Base-by-base conservation (phyloP, 352 stramenopile genomes). In the Pythium oligandrum region DNA sequence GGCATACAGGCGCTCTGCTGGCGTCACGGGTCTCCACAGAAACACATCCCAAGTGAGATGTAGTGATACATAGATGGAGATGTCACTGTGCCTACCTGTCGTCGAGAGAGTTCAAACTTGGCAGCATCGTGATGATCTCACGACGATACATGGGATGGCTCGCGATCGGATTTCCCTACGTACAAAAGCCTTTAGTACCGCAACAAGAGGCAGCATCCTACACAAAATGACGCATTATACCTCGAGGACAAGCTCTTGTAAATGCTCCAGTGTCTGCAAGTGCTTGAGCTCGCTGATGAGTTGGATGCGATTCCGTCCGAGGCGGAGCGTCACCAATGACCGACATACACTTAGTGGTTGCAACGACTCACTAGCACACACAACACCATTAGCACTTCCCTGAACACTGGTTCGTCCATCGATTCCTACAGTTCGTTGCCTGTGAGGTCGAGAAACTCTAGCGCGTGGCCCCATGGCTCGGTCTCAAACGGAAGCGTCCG, bases 251-350 rank as follows among this genome's bases (percentile, higher is more conserved):
- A 90, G 66, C 8, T 75, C 63, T 1, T 61, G 58, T 2, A 90
- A 67, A 7, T 66, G 44, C 33, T 52, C 35, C 10, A 88, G 64
- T n/a, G 66, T n/a, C 50, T 75, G 63, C 33, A 90, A 53, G 40
- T 70, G 71, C 32, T 68, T 66, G 51, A 90, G 53, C 46, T 91
- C 75, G 30, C 75, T 78, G 44, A 88, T 61, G 40, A 86, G 55
- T 40, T 57, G 48, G 39, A 89, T 60, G 37, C 50, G 59, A 40
- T 91, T 91, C 32, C 59, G 53, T 2, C 65, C 61, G 1, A 63
- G 48, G 32, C 83, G 69, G n/a, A 89, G 58, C 7, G 56, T 70
- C 48, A 70, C 61, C 47, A 87, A 61, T 0, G 53, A 34, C 2
- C 9, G 26, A 32, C 70, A 87, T 3, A 35, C 39, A 0, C 44